Conservation (phyloP, 2,329 filamentous ascomycete species). For the Stromatinia cepivora region DNA sequence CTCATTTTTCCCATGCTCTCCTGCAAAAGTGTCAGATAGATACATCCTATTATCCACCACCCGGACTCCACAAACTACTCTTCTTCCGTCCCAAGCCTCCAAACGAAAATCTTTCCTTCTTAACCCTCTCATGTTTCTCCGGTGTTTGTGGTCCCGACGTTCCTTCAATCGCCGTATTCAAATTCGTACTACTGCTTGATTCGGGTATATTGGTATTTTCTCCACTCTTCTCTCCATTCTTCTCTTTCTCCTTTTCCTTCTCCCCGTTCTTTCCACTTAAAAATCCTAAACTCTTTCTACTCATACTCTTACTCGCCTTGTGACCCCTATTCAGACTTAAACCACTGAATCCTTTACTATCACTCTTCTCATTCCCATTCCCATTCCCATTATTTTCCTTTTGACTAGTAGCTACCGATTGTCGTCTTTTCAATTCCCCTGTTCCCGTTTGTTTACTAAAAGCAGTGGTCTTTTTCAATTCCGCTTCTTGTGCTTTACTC, state of each 20-base stretch:
- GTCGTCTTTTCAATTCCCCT: conserved; percentile 6
- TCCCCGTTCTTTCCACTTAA: conserved; percentile 46
- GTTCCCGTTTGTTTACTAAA: conserved; percentile 18
- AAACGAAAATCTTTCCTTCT: conserved; percentile 66
- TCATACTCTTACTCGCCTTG: conserved; percentile 73
- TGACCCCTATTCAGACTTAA: conserved; percentile 53
- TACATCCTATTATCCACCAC: conserved; percentile 15
- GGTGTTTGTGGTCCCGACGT: conserved; percentile 35
- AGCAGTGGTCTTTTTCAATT: conserved; percentile 14
- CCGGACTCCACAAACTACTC: conserved; percentile 51
- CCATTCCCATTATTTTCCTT: conserved; percentile 26
- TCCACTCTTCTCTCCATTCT: conserved; percentile 2
- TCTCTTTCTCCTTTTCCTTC: conserved; percentile 32
- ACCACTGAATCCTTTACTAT: conserved; percentile 43
- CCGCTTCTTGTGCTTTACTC: conserved; percentile 17
- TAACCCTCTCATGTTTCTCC: conserved; percentile 50
- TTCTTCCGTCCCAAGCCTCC: conserved; percentile 64
- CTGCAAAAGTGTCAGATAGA: conserved; percentile 29
- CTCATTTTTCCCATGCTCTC: conserved; percentile 44
- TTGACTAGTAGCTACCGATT: conserved; percentile 11
- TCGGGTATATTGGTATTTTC: conserved; percentile 25
- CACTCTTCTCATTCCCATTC: conserved; percentile 30
- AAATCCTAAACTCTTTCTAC: conserved; percentile 72
- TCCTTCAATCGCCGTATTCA: conserved; percentile 35
- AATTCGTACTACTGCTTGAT: conserved; percentile 8